phyloP scores from a whole-genome alignment of 2,329 filamentous ascomycete species.

The Cladosporium phlei region DNA sequence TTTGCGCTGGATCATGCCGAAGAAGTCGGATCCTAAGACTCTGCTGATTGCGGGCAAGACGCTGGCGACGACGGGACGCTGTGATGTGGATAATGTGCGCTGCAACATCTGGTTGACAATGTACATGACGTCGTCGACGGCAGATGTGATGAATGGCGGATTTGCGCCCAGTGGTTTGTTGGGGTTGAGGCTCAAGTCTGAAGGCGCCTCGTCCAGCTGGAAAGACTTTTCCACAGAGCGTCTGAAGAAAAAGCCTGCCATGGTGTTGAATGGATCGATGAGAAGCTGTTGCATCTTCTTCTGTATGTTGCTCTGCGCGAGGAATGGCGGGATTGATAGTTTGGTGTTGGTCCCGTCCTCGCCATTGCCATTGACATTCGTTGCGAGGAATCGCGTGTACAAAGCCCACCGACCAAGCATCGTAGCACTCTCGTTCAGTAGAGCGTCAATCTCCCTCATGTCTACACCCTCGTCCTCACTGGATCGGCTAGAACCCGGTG shows the following conservation, averaged over 20 bases:
- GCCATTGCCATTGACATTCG: constrained; percentile 58
- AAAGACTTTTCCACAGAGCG: constrained; percentile 96
- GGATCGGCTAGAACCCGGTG: constrained; percentile 51
- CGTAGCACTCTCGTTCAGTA: constrained; percentile 80
- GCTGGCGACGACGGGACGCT: constrained; percentile 69
- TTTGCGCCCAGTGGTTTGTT: constrained; percentile 68
- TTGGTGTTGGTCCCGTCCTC: constrained; percentile 27
- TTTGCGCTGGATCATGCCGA: constrained; percentile 94
- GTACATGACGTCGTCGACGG: constrained; percentile 98
- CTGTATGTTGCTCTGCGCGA: constrained; percentile 72
- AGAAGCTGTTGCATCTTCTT: constrained; percentile 74
- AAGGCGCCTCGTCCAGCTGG: constrained; percentile 84
- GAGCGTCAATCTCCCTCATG: constrained; percentile 89
- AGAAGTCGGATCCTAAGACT: constrained; percentile 82
- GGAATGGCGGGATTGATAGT: constrained; percentile 65
- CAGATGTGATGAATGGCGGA: constrained; percentile 86
- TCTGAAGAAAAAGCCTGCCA: constrained; percentile 96
- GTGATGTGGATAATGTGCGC: constrained; percentile 79
- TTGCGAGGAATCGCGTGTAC: constrained; percentile 82
- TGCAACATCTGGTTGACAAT: constrained; percentile 91
- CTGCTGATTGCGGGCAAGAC: constrained; percentile 75
- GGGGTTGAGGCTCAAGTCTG: constrained; percentile 70
- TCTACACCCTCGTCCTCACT: constrained; percentile 91
- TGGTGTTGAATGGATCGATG: constrained; percentile 75
- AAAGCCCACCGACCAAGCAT: constrained; percentile 94